Evolutionary conservation across 208 protist genomes (phyloP).

Genomic region (Porcisia hertigi): DNA sequence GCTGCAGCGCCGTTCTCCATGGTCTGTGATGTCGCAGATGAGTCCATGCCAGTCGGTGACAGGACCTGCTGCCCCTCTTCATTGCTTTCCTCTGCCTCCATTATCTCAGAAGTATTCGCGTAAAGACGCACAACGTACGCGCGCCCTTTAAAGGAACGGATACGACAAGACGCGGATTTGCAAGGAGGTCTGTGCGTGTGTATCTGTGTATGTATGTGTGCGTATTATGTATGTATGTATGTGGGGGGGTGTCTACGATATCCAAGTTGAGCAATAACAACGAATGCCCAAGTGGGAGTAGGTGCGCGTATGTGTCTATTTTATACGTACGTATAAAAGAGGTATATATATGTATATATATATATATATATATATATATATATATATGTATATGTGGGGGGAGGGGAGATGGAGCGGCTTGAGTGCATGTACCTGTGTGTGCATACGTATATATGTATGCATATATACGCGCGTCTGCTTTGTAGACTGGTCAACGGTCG

Average conservation of each 20-base stretch:
- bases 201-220: neutral
- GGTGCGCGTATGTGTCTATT: neutral
- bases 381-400: neutral
- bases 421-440: neutral
- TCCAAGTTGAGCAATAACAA: no score
- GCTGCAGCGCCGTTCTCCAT: neutral
- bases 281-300: no score
- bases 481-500: neutral
- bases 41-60: neutral
- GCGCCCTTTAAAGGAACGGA: neutral
- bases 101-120: neutral
- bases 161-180: neutral
- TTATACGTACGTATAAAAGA: no score
- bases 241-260: neutral
- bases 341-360: neutral
- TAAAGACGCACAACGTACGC: neutral
- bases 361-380: neutral
- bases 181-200: neutral
- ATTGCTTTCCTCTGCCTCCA: neutral
- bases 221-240: neutral
- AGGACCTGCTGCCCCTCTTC: neutral
- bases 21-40: neutral
- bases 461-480: neutral
- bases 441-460: neutral
- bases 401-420: neutral